Evolutionary conservation across 306 rosid species (phyloP).

Genomic region (Prunus davidiana): DNA sequence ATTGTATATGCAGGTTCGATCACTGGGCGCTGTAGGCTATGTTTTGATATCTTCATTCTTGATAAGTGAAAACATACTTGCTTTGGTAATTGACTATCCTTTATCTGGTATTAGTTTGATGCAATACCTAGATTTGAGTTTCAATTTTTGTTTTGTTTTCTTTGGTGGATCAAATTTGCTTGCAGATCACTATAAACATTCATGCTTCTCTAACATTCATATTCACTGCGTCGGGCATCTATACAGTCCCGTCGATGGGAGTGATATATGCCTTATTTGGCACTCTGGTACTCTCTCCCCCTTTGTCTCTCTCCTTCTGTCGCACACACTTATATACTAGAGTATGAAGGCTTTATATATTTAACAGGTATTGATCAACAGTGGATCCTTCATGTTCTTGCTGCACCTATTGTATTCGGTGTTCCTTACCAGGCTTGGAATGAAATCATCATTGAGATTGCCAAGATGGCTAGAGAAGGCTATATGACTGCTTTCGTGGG

Average conservation of each 20-base stretch:
- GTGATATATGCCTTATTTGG: slow-evolving; percentile 65
- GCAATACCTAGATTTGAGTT: background rate
- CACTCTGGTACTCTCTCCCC: slow-evolving; percentile 49
- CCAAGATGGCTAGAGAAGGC: slow-evolving; percentile 93
- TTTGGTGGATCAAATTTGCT: slow-evolving; percentile 8
- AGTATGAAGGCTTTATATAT: background rate
- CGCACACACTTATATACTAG: background rate
- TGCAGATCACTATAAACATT: slow-evolving; percentile 92
- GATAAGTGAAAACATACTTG: slow-evolving; percentile 88
- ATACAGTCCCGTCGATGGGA: slow-evolving; percentile 75
- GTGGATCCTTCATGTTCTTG: slow-evolving; percentile 77
- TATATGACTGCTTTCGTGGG: slow-evolving; percentile 16
- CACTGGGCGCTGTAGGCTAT: slow-evolving; percentile 84
- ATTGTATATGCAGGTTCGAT: slow-evolving; percentile 57
- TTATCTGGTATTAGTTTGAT: slow-evolving; percentile 1
- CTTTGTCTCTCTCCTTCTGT: background rate
- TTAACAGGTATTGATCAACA: slow-evolving; percentile 67
- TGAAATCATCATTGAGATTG: slow-evolving; percentile 74
- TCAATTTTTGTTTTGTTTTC: background rate
- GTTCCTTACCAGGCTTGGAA: slow-evolving; percentile 81
- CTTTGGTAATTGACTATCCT: slow-evolving; percentile 58
- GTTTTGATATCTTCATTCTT: slow-evolving; percentile 79
- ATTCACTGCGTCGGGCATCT: slow-evolving; percentile 69
- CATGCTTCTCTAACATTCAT: slow-evolving; percentile 88
- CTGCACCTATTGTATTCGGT: slow-evolving; percentile 80